Conservation (phyloP, 2,329 filamentous ascomycete genomes). For the Cladorrhinum sp. region DNA sequence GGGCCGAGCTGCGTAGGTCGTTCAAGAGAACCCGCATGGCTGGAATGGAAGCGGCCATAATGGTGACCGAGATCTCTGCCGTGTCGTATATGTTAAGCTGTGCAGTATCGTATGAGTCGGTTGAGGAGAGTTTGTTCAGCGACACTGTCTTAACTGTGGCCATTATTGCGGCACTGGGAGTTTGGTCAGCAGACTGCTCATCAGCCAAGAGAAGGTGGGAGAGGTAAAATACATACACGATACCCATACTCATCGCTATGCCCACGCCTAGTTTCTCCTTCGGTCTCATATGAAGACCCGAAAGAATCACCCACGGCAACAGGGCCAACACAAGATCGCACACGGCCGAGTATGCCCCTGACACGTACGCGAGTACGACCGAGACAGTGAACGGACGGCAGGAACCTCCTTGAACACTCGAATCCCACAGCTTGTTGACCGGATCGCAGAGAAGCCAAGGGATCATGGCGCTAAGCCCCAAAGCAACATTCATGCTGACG, state of each 20-base stretch:
- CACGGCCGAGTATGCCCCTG: constrained; percentile 25
- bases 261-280: constrained; percentile 32
- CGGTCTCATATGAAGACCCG: constrained; percentile 29
- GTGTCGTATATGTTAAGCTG: constrained; percentile 26
- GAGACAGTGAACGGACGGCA: constrained; percentile 28
- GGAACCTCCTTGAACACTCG: constrained; percentile 24
- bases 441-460: constrained; percentile 29
- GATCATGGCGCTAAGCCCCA: constrained; percentile 28
- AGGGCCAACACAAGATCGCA: constrained; percentile 30
- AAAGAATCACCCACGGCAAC: constrained; percentile 31
- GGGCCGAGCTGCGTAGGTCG: not conserved
- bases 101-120: constrained; percentile 20
- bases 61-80: constrained; percentile 32
- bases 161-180: constrained; percentile 25
- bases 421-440: constrained; percentile 28
- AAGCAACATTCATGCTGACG: constrained; percentile 32
- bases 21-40: constrained; percentile 29
- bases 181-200: not conserved
- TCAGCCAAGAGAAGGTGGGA: not conserved
- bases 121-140: constrained; percentile 12
- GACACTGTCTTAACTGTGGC: constrained; percentile 29
- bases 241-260: constrained; percentile 33
- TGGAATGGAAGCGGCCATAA: constrained; percentile 33
- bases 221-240: constrained; percentile 26
- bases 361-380: constrained; percentile 20